These are phyloP conservation scores for Chytriomyces hyalinus DNA, from an alignment of 192 early-diverging fungal genomes.

Conservation along the genomic window DNA sequence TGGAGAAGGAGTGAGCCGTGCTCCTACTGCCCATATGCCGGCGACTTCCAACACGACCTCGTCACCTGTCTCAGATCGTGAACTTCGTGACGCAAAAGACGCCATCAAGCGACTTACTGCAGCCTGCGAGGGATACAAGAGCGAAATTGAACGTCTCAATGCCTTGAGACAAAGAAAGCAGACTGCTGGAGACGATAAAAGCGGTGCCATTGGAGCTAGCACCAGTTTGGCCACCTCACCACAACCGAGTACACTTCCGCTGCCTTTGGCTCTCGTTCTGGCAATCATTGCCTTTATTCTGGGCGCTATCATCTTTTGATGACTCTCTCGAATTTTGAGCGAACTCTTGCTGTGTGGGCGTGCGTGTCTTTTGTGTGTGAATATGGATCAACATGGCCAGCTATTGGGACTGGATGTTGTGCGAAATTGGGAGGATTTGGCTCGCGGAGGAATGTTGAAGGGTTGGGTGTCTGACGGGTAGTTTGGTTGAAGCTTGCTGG, in stretches of 20 bases:
- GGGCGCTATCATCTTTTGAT: slow-evolving; percentile 46
- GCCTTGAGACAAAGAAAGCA: slow-evolving; percentile 46
- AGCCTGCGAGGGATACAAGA: slow-evolving; percentile 61
- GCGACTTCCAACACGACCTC: not conserved
- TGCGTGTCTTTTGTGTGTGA: not conserved
- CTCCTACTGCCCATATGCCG: slow-evolving; percentile 6
- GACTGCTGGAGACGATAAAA: slow-evolving; percentile 8
- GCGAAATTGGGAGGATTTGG: too few species aligned
- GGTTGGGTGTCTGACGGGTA: too few species aligned
- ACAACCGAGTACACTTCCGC: slow-evolving; percentile 16
- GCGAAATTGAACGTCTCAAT: slow-evolving; percentile 60
- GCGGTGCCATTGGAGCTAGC: not conserved
- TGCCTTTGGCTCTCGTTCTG: slow-evolving; percentile 35
- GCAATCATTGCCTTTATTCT: slow-evolving; percentile 49
- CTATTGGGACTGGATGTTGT: too few species aligned
- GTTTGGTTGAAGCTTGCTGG: too few species aligned
- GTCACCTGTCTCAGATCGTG: slow-evolving; percentile 14
- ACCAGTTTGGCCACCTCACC: not conserved
- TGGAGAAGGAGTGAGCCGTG: not conserved
- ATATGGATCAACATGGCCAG: not conserved
- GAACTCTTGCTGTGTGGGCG: not conserved
- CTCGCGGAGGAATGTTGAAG: too few species aligned
- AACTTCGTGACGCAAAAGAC: slow-evolving; percentile 46
- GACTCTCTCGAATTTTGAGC: not conserved
- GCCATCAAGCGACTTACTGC: slow-evolving; percentile 51